A percentile compares a stretch with the other conserved stretches of the same genome.
Evolutionary conservation across 352 stramenopile genomes (phyloP).

Genomic region (Pythium sp.): DNA sequence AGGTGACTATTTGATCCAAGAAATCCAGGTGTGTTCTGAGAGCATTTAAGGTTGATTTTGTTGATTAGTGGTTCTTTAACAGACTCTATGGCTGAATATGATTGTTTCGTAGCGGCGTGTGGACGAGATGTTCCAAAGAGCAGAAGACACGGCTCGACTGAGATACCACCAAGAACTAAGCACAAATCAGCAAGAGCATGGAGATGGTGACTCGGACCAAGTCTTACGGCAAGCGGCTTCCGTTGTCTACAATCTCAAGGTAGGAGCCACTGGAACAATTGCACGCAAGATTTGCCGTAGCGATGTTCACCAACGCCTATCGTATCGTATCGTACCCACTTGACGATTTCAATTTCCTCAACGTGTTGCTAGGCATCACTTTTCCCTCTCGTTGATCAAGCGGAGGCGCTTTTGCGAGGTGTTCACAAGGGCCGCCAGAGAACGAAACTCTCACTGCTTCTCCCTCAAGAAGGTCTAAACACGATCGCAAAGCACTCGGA

Average conservation of each 20-base stretch:
- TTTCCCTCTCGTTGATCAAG: conserved; percentile 55
- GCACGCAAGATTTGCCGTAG: background rate
- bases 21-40: conserved; percentile 35
- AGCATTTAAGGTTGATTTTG: background rate
- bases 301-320: background rate
- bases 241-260: conserved; percentile 55
- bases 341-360: background rate
- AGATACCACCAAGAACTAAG: conserved; percentile 16
- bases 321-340: background rate
- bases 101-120: conserved; percentile 32
- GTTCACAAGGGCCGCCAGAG: conserved; percentile 32
- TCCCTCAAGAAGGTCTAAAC: conserved; percentile 34
- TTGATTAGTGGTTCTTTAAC: background rate
- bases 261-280: background rate
- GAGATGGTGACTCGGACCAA: conserved; percentile 16
- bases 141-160: conserved; percentile 28
- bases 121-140: conserved; percentile 42
- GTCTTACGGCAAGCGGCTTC: conserved; percentile 38
- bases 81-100: background rate
- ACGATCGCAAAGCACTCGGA: conserved; percentile 49
- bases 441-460: conserved; percentile 39
- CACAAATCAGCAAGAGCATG: conserved; percentile 29
- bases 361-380: conserved; percentile 29
- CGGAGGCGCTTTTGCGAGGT: conserved; percentile 37
- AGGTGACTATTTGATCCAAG: conserved; percentile 36